Conservation (phyloP, 345 rosid species). For the Laguncularia racemosa region DNA sequence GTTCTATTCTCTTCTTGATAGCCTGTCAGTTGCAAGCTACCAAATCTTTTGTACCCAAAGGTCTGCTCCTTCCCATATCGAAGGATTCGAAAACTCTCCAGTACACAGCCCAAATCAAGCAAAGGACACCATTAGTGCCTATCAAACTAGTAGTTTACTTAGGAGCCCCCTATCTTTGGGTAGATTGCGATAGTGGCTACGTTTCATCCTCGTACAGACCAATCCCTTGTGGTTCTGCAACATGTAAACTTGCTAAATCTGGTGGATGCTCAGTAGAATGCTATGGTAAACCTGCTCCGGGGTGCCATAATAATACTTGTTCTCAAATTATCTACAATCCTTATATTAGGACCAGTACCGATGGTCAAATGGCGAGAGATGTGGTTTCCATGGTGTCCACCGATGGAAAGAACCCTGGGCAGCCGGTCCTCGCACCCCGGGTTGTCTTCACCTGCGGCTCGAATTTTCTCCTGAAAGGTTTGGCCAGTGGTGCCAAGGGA, state of each 20-base stretch:
- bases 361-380: constrained; percentile 1
- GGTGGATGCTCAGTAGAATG: not conserved
- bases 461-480: constrained; percentile 3
- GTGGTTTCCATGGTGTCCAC: not conserved
- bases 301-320: constrained; percentile 5
- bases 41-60: constrained; percentile 4
- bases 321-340: not conserved
- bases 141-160: constrained; percentile 22
- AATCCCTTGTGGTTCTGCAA: not conserved
- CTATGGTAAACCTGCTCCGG: not conserved
- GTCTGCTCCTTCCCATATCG: constrained; percentile 24
- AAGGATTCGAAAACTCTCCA: constrained; percentile 33
- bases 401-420: not conserved
- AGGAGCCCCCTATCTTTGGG: constrained; percentile 30
- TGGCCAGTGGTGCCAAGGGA: too few relatives aligned
- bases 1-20: too few relatives aligned
- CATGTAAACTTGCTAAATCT: not conserved
- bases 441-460: constrained; percentile 10
- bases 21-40: not conserved
- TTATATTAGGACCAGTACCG: not conserved
- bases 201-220: constrained; percentile 1
- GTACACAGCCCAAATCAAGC: constrained; percentile 27
- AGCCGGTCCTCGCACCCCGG: not conserved
- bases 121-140: constrained; percentile 13
- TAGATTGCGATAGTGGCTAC: constrained; percentile 19